Conservation (phyloP, 805 yeast genomes). For the Jamesozyma piceae region DNA sequence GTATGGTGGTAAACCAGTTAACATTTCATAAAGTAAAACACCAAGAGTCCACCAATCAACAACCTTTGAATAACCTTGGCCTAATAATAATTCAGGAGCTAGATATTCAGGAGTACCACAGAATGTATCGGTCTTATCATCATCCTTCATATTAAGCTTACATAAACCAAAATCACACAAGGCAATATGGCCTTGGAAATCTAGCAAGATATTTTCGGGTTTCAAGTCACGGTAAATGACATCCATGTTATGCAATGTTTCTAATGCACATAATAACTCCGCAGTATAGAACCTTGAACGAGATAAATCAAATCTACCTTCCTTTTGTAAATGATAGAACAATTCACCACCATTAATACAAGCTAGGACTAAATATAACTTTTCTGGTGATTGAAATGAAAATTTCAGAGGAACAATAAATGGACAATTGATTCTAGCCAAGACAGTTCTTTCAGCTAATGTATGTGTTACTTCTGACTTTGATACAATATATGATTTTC, state of each 20-base stretch:
- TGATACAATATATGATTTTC: constrained; percentile 90
- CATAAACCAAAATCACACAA: constrained; percentile 95
- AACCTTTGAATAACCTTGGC: constrained; percentile 88
- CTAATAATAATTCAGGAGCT: constrained; percentile 87
- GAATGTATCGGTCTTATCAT: constrained; percentile 83
- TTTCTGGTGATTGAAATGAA: constrained; percentile 95
- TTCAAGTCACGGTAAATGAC: constrained; percentile 92
- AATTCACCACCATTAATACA: constrained; percentile 96
- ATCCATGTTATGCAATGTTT: constrained; percentile 80
- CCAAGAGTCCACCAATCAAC: constrained; percentile 99
- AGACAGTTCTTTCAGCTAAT: constrained; percentile 88
- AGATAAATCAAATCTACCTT: constrained; percentile 80
- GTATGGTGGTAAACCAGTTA: constrained; percentile 94
- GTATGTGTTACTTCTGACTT: constrained; percentile 94
- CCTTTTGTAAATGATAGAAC: constrained; percentile 86
- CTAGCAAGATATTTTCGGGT: constrained; percentile 90
- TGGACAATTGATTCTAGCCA: constrained; percentile 88
- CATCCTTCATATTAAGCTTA: constrained; percentile 85
- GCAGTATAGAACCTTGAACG: constrained; percentile 91
- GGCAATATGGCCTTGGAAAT: constrained; percentile 96
- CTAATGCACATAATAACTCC: constrained; percentile 86
- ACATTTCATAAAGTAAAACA: constrained; percentile 86
- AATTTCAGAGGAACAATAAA: constrained; percentile 94
- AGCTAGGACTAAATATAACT: constrained; percentile 78
- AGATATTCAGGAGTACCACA: constrained; percentile 98